Evolutionary conservation across 2,329 filamentous ascomycete genomes (phyloP), one percentile per base, ranked within the genome.

Genomic region (Neonectria ditissima): DNA sequence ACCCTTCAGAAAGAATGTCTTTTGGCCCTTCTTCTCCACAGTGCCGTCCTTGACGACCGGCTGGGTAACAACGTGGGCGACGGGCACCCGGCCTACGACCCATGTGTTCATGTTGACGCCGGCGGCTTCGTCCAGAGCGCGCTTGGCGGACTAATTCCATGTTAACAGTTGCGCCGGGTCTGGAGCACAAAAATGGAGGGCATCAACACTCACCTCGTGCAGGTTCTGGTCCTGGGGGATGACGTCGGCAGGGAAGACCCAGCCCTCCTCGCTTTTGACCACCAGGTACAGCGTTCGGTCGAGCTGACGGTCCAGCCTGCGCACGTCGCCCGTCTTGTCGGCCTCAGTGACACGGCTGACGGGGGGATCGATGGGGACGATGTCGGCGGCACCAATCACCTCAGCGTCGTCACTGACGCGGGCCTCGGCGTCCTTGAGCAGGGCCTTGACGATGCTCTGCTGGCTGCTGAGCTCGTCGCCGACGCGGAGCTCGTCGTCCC

Each of bases 41-140:
- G 76, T 74, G 48, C 78, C 77, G 75, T 84, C 80, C 71, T 79
- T 77, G 75, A 83, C 72, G 73, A 78, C 70, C 71, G 85, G 84
- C 66, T 88, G 81, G 65, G 82, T 82, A 69, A 92, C 84, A 74
- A 92, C 81, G 80, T 97, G 92, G 26, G 94, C 95, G 62, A 97
- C 87, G 11, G 96, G 96, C 62, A 92, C 91, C 73, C 94, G 94
- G 65, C 94, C 95, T 55, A 99, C 92, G 71, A 98, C 88, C 94
- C 96, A 99, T 59, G 94, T 97, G 83, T 98, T 98, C 94, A 99
- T 98, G 85, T 99, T 97, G 65, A 92, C 82, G 62, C 96, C 96
- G 10, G 91, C 94, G 4, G 93, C 84, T 73, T 92, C 86, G 55
- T 90, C 84, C 24, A 98, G 84, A 58, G 94, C 89, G 64, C 94